Evolutionary conservation across 106 monocot species (phyloP).

Genomic region (Dendrobium officinale): DNA sequence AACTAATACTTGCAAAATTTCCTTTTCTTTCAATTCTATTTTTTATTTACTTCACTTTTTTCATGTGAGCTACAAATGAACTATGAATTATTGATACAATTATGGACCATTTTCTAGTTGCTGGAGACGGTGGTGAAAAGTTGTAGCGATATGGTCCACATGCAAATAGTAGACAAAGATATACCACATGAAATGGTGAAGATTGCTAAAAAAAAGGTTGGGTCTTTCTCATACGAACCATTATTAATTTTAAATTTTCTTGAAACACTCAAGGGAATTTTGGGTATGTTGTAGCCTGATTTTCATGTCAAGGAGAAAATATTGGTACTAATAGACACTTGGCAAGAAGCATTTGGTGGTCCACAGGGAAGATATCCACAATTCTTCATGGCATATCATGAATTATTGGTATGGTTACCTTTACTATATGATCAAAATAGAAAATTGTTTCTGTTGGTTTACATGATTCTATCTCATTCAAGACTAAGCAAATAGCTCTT

Average conservation of each 20-base stretch:
- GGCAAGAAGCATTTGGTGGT: constrained; percentile 69
- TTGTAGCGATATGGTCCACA: constrained; percentile 77
- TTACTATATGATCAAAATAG: background rate
- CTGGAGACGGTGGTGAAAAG: constrained; percentile 78
- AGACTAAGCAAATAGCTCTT: background rate
- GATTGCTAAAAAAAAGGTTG: constrained; percentile 89
- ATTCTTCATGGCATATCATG: constrained; percentile 53
- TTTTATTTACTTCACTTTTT: background rate
- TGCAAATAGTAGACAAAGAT: constrained; percentile 72
- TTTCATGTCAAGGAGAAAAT: constrained; percentile 71
- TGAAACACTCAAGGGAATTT: background rate
- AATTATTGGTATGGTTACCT: constrained; percentile 37
- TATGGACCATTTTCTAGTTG: constrained; percentile 41
- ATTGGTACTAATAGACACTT: constrained; percentile 40
- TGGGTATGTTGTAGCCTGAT: constrained; percentile 32
- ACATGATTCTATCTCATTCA: background rate
- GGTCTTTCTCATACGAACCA: background rate
- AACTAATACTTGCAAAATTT: background rate
- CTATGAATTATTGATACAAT: background rate
- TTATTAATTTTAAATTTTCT: background rate
- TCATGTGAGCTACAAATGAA: background rate
- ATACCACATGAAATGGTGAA: constrained; percentile 75
- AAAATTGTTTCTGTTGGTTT: background rate
- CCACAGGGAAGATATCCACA: constrained; percentile 44
- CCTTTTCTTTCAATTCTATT: too few relatives aligned